Evolutionary conservation across 1,284 basidiomycete genomes (phyloP).

Genomic region (Marasmius sp.): DNA sequence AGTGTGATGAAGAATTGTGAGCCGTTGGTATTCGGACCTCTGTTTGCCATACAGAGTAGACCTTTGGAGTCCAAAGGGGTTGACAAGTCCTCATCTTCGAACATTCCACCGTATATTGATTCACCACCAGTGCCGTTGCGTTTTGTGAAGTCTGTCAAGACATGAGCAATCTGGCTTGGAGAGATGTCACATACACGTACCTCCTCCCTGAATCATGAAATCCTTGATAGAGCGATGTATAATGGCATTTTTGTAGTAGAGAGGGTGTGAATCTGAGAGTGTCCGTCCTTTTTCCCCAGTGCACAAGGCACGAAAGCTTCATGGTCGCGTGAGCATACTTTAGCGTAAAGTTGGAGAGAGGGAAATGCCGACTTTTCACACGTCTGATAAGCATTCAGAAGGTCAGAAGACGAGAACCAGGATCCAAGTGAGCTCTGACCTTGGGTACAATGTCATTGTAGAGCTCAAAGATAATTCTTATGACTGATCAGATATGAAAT

Average conservation of each 20-base stretch:
- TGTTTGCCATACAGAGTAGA: constrained; percentile 83
- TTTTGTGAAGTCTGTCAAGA: constrained; percentile 64
- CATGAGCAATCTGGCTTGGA: constrained; percentile 2
- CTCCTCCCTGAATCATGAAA: constrained; percentile 90
- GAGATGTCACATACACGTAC: constrained; percentile 31
- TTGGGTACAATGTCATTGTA: constrained; percentile 76
- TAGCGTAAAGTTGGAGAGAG: background rate
- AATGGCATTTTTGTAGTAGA: constrained; percentile 82
- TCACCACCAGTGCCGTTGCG: constrained; percentile 83
- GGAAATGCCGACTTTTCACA: constrained; percentile 64
- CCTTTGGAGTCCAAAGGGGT: constrained; percentile 66
- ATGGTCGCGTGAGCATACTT: constrained; percentile 1
- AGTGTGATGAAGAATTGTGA: constrained; percentile 87
- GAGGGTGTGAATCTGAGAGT: constrained; percentile 53
- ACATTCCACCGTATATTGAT: constrained; percentile 76
- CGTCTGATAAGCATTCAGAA: constrained; percentile 62
- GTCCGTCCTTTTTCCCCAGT: constrained; percentile 85
- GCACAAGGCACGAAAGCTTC: constrained; percentile 80
- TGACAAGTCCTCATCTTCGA: constrained; percentile 75
- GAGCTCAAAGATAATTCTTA: constrained; percentile 79
- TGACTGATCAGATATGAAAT: constrained; percentile 2
- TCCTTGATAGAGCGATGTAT: constrained; percentile 80
- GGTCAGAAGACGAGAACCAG: background rate
- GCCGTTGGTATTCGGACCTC: constrained; percentile 77
- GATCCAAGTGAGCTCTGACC: background rate